A percentile compares a stretch with the other conserved stretches of the same genome.
These are phyloP conservation scores for Mallotus japonicus DNA, from an alignment of 441 rosid genomes.

Conservation along the genomic window DNA sequence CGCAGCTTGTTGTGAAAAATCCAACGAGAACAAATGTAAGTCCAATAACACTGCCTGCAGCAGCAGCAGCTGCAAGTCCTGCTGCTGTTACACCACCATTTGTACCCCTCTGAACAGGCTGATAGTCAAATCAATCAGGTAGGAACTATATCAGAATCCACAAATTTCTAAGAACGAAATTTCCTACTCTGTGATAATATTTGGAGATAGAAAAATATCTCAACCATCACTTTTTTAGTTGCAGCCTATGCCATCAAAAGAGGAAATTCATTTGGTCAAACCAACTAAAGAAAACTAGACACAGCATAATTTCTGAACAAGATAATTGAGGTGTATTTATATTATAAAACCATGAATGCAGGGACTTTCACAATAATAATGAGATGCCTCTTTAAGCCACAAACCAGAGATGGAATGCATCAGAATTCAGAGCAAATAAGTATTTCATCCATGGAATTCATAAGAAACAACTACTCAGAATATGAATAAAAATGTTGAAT, in stretches of 20 bases:
- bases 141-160: slow-evolving; percentile 21
- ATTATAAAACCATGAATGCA: background rate
- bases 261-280: background rate
- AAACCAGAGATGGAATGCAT: background rate
- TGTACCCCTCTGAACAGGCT: slow-evolving; percentile 89
- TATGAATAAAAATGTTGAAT: background rate
- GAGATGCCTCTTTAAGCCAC: slow-evolving; percentile 5
- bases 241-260: background rate
- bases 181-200: too few relatives aligned
- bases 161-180: background rate
- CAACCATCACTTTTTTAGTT: background rate
- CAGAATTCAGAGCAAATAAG: background rate
- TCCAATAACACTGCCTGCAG: slow-evolving; percentile 74
- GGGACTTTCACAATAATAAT: slow-evolving; percentile 1
- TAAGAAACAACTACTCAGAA: background rate
- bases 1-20: slow-evolving; percentile 59
- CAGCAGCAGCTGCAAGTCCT: slow-evolving; percentile 80
- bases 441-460: background rate
- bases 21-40: slow-evolving; percentile 64
- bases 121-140: slow-evolving; percentile 20
- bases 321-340: background rate
- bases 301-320: background rate
- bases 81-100: slow-evolving; percentile 84
- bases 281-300: background rate
- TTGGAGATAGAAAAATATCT: background rate